A percentile compares a stretch with the other conserved stretches of the same genome.
phyloP scores from a whole-genome alignment of 1,284 basidiomycete genomes.

The Thecaphora thlaspeos region DNA sequence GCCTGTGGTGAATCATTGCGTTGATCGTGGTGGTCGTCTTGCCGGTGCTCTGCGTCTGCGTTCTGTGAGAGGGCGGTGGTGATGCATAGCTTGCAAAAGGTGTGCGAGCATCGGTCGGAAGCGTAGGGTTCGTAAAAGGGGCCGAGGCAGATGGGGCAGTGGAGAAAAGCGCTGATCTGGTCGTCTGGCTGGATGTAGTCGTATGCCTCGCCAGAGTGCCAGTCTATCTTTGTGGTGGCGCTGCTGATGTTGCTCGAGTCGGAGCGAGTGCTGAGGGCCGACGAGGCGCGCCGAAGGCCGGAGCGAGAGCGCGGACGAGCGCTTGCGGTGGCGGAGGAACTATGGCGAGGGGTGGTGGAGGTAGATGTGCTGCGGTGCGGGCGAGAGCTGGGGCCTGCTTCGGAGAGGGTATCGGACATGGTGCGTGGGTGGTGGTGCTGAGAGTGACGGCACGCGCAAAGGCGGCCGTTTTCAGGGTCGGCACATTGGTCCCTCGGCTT shows the following conservation, averaged over 20 bases:
- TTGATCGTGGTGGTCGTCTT: conserved; percentile 3
- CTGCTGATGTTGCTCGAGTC: conserved; percentile 28
- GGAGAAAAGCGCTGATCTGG: conserved; percentile 25
- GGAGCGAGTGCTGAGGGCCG: conserved; percentile 28
- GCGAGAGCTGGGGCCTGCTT: too few relatives aligned
- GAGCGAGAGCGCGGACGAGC: too few relatives aligned
- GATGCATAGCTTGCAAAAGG: conserved; percentile 43
- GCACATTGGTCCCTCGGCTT: too few relatives aligned
- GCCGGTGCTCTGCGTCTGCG: neutral
- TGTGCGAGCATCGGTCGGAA: conserved; percentile 33
- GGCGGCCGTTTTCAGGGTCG: too few relatives aligned
- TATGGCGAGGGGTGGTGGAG: too few relatives aligned
- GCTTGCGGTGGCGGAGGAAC: too few relatives aligned
- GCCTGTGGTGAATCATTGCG: neutral
- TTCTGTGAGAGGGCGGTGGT: conserved; percentile 16
- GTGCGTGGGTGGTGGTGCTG: too few relatives aligned
- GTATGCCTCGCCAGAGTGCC: conserved; percentile 26
- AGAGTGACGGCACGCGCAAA: too few relatives aligned
- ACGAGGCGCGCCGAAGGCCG: conserved; percentile 7
- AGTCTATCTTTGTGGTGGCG: conserved; percentile 15
- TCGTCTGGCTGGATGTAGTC: conserved; percentile 15
- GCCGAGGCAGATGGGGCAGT: conserved; percentile 33
- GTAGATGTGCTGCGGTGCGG: too few relatives aligned
- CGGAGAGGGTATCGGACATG: too few relatives aligned
- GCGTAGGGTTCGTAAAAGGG: conserved; percentile 38